Base-by-base conservation (phyloP, 2,329 filamentous ascomycete genomes). In the Dothidotthia symphoricarpi region DNA sequence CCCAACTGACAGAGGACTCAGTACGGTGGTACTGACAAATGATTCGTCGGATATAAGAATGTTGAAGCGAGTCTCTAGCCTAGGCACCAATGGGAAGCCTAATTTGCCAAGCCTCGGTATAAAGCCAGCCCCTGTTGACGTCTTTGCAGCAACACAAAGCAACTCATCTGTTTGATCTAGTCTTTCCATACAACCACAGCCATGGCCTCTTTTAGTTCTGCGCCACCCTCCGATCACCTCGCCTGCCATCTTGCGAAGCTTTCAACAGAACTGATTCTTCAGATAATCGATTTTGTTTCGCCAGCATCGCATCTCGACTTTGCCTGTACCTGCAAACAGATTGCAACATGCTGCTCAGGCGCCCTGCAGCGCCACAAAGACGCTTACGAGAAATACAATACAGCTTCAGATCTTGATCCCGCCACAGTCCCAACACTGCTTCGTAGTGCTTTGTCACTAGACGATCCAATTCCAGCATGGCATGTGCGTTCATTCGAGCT, bases 401-500 rank as follows among this genome's bases (percentile, higher is more conserved):
- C 47, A 10, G 16, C 44, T 22, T 50, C 44, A 25, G 47, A 45
- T 29, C 26, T 47, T n/a, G 14, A 34, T 7, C 44, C 47, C 7
- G 24, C 28, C 6, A 45, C 47, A 7, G 25, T 45, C 12, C 41
- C 41, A 28, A 43, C 36, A 10, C 25, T 50, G 15, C 30, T 50
- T 16, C 43, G 47, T 10, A 50, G 47, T 16, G 28, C 30, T 11
- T 43, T 35, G 11, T 36, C 38, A 14, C 41, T 36, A 6, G 34
- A 28, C 14, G 47, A 50, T n/a, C 44, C 41, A 12, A 29, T 50
- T 0, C 16, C 14, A 3, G 44, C 41, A 22, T 50, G 47, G 44
- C 43, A 47, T 37, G 43, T 47, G 32, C 43, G 40, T 10, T 42
- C 33, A 7, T 12, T 47, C 6, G 46, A 49, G 40, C 12, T 49